Conservation (phyloP, 2,329 filamentous ascomycete genomes). For the Knufia fluminis region DNA sequence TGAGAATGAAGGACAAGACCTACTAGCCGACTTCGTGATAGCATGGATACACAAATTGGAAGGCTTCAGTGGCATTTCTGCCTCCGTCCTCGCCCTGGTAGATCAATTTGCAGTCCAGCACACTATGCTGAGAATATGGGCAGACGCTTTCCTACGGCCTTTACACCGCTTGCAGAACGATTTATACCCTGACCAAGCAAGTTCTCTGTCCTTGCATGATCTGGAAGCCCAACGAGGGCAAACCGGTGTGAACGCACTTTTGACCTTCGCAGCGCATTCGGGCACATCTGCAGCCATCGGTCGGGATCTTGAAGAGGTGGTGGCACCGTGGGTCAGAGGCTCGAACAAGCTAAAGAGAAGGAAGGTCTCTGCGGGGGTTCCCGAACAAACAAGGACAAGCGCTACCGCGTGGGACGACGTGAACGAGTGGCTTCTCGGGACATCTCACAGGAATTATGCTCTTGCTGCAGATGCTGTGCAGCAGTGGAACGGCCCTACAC, state of each 20-base stretch:
- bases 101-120: constrained; percentile 49
- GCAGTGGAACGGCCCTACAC: constrained; percentile 51
- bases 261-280: constrained; percentile 35
- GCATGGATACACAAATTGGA: constrained; percentile 54
- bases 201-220: constrained; percentile 38
- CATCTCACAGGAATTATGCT: constrained; percentile 42
- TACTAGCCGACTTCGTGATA: constrained; percentile 48
- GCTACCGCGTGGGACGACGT: constrained; percentile 45
- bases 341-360: constrained; percentile 46
- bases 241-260: constrained; percentile 45
- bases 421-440: constrained; percentile 50
- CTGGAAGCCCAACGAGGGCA: constrained; percentile 44
- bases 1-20: constrained; percentile 39
- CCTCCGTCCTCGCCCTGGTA: constrained; percentile 46
- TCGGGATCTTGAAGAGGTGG: constrained; percentile 48
- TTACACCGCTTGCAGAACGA: constrained; percentile 52
- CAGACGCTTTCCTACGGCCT: constrained; percentile 51
- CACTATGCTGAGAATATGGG: constrained; percentile 47
- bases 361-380: constrained; percentile 32
- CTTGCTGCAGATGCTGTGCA: constrained; percentile 43
- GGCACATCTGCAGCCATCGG: constrained; percentile 34
- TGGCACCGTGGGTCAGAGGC: constrained; percentile 57
- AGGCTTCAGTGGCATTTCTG: constrained; percentile 47
- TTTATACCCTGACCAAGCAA: constrained; percentile 47
- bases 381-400: constrained; percentile 17